A percentile compares a stretch with the other conserved stretches of the same genome.
These are phyloP conservation scores for Trichocladium uniseriatum DNA, from an alignment of 495 filamentous ascomycete species.

Conservation along the genomic window DNA sequence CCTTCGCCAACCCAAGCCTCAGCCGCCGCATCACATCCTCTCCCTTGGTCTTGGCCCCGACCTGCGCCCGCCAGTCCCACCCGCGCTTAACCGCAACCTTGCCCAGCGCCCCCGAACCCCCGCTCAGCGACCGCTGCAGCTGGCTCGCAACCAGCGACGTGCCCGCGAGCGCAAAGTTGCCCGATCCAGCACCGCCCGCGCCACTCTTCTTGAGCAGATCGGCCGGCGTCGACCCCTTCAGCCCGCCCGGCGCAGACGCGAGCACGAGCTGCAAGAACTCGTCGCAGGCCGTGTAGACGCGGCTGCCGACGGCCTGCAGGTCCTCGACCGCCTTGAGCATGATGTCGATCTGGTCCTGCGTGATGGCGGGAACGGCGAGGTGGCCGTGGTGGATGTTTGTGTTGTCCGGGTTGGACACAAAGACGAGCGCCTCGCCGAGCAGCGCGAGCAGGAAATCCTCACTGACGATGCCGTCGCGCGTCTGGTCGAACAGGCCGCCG, in stretches of 20 bases:
- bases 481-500: conserved; percentile 74
- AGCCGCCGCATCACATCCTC: conserved; percentile 62
- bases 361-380: conserved; percentile 34
- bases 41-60: conserved; percentile 48
- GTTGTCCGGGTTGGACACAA: conserved; percentile 50
- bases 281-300: conserved; percentile 60
- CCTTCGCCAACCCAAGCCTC: conserved; percentile 63
- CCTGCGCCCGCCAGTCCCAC: conserved; percentile 77
- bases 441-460: conserved; percentile 79
- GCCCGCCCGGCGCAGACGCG: conserved; percentile 31
- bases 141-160: conserved; percentile 62
- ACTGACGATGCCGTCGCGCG: conserved; percentile 66
- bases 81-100: conserved; percentile 49
- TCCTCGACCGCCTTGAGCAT: conserved; percentile 77
- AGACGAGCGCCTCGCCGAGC: conserved; percentile 71
- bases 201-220: conserved; percentile 61
- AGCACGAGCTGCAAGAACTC: conserved; percentile 56
- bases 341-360: conserved; percentile 57
- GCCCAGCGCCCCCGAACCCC: conserved; percentile 13
- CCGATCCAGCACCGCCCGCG: conserved; percentile 36
- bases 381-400: conserved; percentile 21
- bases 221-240: conserved; percentile 46
- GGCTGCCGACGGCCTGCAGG: conserved; percentile 60
- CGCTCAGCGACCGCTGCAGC: conserved; percentile 42
- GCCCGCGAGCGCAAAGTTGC: conserved; percentile 54